Evolutionary conservation across 306 rosid genomes (phyloP).

Genomic region (Carpinus fangiana): DNA sequence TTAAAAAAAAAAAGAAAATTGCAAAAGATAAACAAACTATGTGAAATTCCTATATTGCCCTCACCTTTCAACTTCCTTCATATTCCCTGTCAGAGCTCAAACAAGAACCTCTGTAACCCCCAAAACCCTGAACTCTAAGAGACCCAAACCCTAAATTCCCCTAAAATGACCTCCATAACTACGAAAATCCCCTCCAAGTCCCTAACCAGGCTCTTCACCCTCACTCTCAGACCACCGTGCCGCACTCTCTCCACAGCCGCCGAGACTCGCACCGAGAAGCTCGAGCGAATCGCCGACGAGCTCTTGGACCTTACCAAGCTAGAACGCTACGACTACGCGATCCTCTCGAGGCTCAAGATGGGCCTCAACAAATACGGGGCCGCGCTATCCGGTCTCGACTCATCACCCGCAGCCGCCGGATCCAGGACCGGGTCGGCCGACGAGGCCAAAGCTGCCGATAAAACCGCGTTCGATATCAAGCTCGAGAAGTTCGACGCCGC

Average conservation of each 20-base stretch:
- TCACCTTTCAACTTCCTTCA: neutral
- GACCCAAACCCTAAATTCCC: neutral
- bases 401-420: neutral
- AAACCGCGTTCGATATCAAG: neutral
- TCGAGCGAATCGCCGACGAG: conserved; percentile 6
- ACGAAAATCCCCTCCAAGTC: conserved; percentile 30
- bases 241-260: conserved; percentile 28
- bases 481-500: conserved; percentile 2
- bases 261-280: conserved; percentile 14
- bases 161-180: conserved; percentile 11
- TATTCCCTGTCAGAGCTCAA: neutral
- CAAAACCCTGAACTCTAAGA: neutral
- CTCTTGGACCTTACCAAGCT: conserved; percentile 7
- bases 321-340: conserved; percentile 2
- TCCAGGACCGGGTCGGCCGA: neutral
- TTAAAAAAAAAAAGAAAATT: neutral
- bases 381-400: neutral
- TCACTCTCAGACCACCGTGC: conserved; percentile 12
- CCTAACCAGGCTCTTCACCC: conserved; percentile 20
- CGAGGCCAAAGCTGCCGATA: neutral
- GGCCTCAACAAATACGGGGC: conserved; percentile 1
- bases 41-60: conserved; percentile 11
- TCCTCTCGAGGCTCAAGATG: conserved; percentile 3
- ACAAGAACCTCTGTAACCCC: neutral
- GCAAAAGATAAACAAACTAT: no score